Conservation (phyloP, 352 stramenopile species). For the Plasmopara halstedii region DNA sequence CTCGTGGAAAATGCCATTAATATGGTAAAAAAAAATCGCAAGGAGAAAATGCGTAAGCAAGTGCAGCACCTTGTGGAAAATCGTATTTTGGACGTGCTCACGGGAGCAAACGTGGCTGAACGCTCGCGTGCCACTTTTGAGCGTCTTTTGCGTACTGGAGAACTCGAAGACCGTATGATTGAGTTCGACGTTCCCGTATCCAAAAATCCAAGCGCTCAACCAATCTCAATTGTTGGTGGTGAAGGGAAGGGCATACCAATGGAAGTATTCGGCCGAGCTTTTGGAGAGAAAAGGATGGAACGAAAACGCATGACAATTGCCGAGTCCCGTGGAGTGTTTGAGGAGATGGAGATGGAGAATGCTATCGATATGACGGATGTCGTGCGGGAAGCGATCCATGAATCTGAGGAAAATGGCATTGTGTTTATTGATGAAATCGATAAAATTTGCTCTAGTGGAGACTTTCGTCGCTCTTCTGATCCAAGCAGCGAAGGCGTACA, state of each 20-base stretch:
- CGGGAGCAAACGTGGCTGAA: slow-evolving; percentile 76
- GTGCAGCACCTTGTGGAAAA: slow-evolving; percentile 92
- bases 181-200: slow-evolving; percentile 62
- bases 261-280: slow-evolving; percentile 64
- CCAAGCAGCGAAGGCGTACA: slow-evolving; percentile 98
- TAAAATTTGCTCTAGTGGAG: slow-evolving; percentile 97
- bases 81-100: slow-evolving; percentile 93
- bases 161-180: slow-evolving; percentile 79
- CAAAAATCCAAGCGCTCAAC: slow-evolving; percentile 36
- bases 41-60: slow-evolving; percentile 89
- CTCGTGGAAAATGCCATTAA: slow-evolving; percentile 97
- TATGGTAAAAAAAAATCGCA: slow-evolving; percentile 93
- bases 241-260: slow-evolving; percentile 67
- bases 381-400: slow-evolving; percentile 72
- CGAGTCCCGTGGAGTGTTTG: slow-evolving; percentile 90
- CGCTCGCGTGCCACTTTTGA: slow-evolving; percentile 89
- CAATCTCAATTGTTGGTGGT: slow-evolving; percentile 64
- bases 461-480: slow-evolving; percentile 91
- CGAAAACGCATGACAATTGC: slow-evolving; percentile 91
- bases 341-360: slow-evolving; percentile 96
- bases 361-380: slow-evolving; percentile 88
- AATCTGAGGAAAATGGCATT: slow-evolving; percentile 98
- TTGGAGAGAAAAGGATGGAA: slow-evolving; percentile 83
- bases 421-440: slow-evolving; percentile 99
- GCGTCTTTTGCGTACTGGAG: slow-evolving; percentile 79